Conservation (phyloP, 1,284 basidiomycete species). For the Apiotrichum montevideense region DNA sequence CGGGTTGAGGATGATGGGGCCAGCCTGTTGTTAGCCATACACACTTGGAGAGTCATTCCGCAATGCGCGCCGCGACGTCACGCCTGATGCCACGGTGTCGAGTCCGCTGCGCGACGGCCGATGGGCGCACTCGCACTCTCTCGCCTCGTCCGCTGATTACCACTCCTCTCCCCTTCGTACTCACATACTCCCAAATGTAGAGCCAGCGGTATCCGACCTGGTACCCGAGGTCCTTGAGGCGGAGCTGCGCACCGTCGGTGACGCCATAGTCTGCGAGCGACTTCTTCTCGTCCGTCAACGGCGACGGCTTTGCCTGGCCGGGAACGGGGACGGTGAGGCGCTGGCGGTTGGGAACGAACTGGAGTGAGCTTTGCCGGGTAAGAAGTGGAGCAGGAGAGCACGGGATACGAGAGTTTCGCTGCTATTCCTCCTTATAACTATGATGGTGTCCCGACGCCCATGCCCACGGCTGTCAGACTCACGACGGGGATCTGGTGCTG, state of each 20-base stretch:
- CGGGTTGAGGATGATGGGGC: constrained; percentile 88
- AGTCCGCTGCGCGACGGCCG: too few relatives aligned
- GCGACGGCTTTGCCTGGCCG: constrained; percentile 44
- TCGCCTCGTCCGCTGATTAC: too few relatives aligned
- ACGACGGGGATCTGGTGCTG: constrained; percentile 39
- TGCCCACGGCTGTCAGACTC: not conserved
- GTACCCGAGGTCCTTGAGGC: constrained; percentile 78
- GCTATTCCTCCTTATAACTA: too few relatives aligned
- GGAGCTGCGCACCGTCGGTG: constrained; percentile 55
- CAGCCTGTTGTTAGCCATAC: constrained; percentile 53
- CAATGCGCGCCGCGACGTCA: too few relatives aligned
- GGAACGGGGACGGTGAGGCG: constrained; percentile 53
- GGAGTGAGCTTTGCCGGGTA: not conserved
- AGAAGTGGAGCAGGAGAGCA: too few relatives aligned
- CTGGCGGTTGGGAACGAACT: constrained; percentile 69
- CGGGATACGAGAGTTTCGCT: too few relatives aligned
- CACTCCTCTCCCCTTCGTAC: constrained; percentile 37
- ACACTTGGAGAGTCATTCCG: too few relatives aligned
- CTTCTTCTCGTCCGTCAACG: constrained; percentile 59
- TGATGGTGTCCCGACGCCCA: too few relatives aligned
- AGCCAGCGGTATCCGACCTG: constrained; percentile 82
- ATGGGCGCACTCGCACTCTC: too few relatives aligned
- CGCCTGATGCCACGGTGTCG: too few relatives aligned
- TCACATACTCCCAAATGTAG: constrained; percentile 84
- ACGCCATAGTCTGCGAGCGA: constrained; percentile 58